Conservation (phyloP, 148 eudicot genomes). For the Heliamphora exappendiculata region DNA sequence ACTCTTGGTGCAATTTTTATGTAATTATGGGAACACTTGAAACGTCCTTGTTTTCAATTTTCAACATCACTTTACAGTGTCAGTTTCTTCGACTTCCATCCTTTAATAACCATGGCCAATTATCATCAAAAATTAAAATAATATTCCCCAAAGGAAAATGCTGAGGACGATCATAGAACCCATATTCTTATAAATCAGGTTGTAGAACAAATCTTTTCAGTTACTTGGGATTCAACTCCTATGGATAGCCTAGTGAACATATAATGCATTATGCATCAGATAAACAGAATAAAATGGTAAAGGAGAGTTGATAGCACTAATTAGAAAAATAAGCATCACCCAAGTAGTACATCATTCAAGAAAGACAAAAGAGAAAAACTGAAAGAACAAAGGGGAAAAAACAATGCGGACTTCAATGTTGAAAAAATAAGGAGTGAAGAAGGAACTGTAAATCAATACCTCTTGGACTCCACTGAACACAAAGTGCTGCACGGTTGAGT, state of each 20-base stretch:
- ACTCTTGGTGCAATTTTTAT: no score
- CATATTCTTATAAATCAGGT: not conserved
- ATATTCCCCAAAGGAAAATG: not conserved
- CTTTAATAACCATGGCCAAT: not conserved
- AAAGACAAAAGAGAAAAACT: not conserved
- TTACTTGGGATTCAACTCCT: not conserved
- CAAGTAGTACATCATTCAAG: not conserved
- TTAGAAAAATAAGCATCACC: not conserved
- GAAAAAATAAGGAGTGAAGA: not conserved
- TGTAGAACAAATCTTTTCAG: not conserved
- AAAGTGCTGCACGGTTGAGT: constrained; percentile 94
- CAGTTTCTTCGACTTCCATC: no score
- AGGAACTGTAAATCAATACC: constrained; percentile 32
- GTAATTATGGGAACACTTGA: no score
- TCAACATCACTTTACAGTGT: no score
- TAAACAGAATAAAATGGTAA: not conserved
- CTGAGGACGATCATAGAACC: not conserved
- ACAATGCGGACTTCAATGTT: constrained; percentile 8
- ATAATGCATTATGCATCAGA: not conserved
- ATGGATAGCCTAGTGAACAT: not conserved
- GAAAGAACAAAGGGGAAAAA: not conserved
- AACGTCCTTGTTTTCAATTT: no score
- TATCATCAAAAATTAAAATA: not conserved
- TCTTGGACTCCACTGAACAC: constrained; percentile 98
- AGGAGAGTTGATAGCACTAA: not conserved